These are phyloP conservation scores for Lactarius deliciosus DNA, from an alignment of 768 basidiomycete genomes.

Conservation along the genomic window DNA sequence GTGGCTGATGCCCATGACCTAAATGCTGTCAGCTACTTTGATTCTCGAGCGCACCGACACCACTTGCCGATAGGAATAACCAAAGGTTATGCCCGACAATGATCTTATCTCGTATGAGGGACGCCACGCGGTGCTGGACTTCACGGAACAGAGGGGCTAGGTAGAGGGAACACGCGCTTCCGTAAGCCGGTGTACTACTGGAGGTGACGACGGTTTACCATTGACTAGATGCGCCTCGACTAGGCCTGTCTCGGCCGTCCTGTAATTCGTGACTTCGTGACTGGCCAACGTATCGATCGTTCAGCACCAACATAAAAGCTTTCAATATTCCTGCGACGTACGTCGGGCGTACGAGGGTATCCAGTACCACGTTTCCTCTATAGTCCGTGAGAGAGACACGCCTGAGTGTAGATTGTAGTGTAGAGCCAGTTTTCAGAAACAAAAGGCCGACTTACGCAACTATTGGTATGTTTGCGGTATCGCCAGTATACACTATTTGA, in stretches of 20 bases:
- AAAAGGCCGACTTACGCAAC: conserved; percentile 45
- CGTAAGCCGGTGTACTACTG: neutral
- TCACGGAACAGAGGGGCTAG: conserved; percentile 51
- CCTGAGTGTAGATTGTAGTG: conserved; percentile 33
- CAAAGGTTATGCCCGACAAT: conserved; percentile 58
- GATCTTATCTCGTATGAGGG: conserved; percentile 47
- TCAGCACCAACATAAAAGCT: neutral
- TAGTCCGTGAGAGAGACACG: conserved; percentile 54
- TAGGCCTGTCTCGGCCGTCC: conserved; percentile 48
- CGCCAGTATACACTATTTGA: conserved; percentile 45
- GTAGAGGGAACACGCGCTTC: neutral
- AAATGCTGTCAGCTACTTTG: conserved; percentile 5
- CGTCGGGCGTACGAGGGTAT: conserved; percentile 56
- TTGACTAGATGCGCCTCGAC: conserved; percentile 40
- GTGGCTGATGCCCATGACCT: conserved; percentile 54
- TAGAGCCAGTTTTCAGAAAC: neutral
- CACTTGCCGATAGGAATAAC: conserved; percentile 51
- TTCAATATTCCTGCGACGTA: conserved; percentile 29
- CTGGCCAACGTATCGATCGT: conserved; percentile 34
- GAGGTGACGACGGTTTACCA: conserved; percentile 35
- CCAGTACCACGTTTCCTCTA: conserved; percentile 45
- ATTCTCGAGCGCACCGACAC: conserved; percentile 7
- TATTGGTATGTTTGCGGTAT: conserved; percentile 47
- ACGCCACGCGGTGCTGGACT: conserved; percentile 46
- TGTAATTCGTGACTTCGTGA: conserved; percentile 48